Percentiles rank a stretch among this genome's conserved stretches.
phyloP scores from a whole-genome alignment of 1,139 yeast genomes.

The Chernovozyma aurita region DNA sequence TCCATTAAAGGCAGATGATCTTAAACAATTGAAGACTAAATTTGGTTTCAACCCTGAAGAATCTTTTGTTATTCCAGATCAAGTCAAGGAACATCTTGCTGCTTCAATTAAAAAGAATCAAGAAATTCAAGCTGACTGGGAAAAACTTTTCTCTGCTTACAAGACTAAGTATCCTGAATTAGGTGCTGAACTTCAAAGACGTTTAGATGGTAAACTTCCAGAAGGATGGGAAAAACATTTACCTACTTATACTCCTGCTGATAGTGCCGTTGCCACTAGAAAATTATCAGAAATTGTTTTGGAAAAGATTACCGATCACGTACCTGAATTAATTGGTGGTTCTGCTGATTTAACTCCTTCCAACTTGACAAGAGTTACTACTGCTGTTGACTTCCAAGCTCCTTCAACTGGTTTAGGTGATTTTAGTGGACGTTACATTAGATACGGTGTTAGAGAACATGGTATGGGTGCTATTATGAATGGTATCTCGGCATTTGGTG shows the following conservation, averaged over 20 bases:
- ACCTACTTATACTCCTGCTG: conserved; percentile 76
- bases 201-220: conserved; percentile 81
- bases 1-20: conserved; percentile 92
- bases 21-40: conserved; percentile 77
- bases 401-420: conserved; percentile 78
- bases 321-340: conserved; percentile 96
- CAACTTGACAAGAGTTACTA: conserved; percentile 87
- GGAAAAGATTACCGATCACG: conserved; percentile 52
- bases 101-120: conserved; percentile 55
- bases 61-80: conserved; percentile 75
- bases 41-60: conserved; percentile 89
- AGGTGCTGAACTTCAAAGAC: conserved; percentile 79
- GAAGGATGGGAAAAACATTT: conserved; percentile 72
- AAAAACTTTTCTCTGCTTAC: conserved; percentile 58
- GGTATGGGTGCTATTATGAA: conserved; percentile 99
- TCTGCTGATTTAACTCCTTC: conserved; percentile 99
- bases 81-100: conserved; percentile 70
- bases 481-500: conserved; percentile 96
- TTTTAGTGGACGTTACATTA: conserved; percentile 89
- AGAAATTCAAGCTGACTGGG: conserved; percentile 72
- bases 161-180: conserved; percentile 67
- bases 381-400: conserved; percentile 91
- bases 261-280: conserved; percentile 89
- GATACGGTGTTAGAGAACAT: conserved; percentile 99
- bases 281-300: conserved; percentile 87